A percentile compares a stretch with the other conserved stretches of the same genome.
Evolutionary conservation across 2,329 filamentous ascomycete genomes (phyloP).

Genomic region (Exophiala phaeomuriformis): DNA sequence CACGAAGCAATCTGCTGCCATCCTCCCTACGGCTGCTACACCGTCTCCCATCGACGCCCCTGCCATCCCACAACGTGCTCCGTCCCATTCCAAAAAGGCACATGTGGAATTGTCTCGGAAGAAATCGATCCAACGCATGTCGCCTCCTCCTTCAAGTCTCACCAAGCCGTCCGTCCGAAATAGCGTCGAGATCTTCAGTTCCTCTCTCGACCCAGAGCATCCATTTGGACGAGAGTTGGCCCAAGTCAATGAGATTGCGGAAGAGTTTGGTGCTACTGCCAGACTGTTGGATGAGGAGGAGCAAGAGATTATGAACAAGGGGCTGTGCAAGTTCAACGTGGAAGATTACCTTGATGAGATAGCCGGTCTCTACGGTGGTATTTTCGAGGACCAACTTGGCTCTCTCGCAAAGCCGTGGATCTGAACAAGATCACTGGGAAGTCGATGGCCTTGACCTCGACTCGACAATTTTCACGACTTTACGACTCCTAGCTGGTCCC

Average conservation of each 20-base stretch:
- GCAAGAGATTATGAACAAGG: conserved; percentile 59
- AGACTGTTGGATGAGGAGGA: conserved; percentile 61
- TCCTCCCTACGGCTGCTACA: conserved; percentile 48
- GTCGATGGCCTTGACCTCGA: not conserved
- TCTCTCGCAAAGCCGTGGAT: conserved; percentile 37
- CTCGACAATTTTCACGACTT: conserved; percentile 12
- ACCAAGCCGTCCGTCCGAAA: conserved; percentile 31
- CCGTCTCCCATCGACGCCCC: conserved; percentile 50
- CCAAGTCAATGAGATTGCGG: conserved; percentile 85
- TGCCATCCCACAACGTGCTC: conserved; percentile 66
- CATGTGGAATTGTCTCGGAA: conserved; percentile 67
- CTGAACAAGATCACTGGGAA: conserved; percentile 23
- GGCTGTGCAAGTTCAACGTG: conserved; percentile 65
- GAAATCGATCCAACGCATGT: conserved; percentile 53
- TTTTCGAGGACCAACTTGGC: conserved; percentile 47
- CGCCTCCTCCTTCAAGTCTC: conserved; percentile 36
- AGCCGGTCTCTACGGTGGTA: conserved; percentile 56
- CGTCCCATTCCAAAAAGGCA: conserved; percentile 83
- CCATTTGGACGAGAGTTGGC: conserved; percentile 87
- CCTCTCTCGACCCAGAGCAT: conserved; percentile 41
- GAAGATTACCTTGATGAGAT: conserved; percentile 82
- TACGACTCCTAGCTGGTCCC: conserved; percentile 9
- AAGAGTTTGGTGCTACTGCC: conserved; percentile 65
- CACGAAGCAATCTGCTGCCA: conserved; percentile 60
- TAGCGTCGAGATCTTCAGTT: conserved; percentile 34